Conservation (phyloP, 495 filamentous ascomycete genomes). For the Neurospora sp. region DNA sequence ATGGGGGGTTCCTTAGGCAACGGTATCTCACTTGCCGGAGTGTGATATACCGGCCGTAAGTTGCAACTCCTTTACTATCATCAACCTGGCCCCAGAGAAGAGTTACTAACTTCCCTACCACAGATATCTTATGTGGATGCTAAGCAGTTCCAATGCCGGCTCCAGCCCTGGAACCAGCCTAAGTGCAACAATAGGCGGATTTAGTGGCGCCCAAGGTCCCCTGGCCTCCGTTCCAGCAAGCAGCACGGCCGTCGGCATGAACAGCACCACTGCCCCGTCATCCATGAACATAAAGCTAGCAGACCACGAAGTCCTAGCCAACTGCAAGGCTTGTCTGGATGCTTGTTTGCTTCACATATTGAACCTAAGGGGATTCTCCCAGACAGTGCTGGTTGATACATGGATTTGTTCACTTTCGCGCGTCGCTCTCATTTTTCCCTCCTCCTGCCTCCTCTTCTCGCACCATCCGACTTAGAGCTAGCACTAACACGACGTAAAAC, state of each 20-base stretch:
- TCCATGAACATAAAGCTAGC: slow-evolving; percentile 1
- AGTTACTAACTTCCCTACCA: not conserved
- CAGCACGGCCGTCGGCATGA: not conserved
- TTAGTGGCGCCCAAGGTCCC: not conserved
- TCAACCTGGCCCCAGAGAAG: not conserved
- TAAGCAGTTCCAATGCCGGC: slow-evolving; percentile 19
- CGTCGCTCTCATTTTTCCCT: slow-evolving; percentile 6
- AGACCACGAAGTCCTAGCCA: slow-evolving; percentile 18
- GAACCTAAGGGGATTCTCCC: slow-evolving; percentile 27
- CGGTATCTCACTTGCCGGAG: slow-evolving; percentile 37
- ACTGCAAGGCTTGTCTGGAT: slow-evolving; percentile 28
- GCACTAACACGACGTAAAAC: not conserved
- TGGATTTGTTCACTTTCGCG: slow-evolving; percentile 42
- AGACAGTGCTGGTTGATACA: slow-evolving; percentile 37
- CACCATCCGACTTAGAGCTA: not conserved
- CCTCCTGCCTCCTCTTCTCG: no score
- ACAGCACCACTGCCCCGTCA: not conserved
- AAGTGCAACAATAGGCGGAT: not conserved
- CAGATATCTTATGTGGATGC: slow-evolving; percentile 29
- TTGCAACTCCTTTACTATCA: not conserved
- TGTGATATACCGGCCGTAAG: slow-evolving; percentile 36
- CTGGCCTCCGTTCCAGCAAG: not conserved
- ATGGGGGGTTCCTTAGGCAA: slow-evolving; percentile 33
- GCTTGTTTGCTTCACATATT: slow-evolving; percentile 33
- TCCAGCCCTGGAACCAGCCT: not conserved